These are phyloP conservation scores for Remersonia thermophila DNA, from an alignment of 2,329 filamentous ascomycete species.

Conservation along the genomic window DNA sequence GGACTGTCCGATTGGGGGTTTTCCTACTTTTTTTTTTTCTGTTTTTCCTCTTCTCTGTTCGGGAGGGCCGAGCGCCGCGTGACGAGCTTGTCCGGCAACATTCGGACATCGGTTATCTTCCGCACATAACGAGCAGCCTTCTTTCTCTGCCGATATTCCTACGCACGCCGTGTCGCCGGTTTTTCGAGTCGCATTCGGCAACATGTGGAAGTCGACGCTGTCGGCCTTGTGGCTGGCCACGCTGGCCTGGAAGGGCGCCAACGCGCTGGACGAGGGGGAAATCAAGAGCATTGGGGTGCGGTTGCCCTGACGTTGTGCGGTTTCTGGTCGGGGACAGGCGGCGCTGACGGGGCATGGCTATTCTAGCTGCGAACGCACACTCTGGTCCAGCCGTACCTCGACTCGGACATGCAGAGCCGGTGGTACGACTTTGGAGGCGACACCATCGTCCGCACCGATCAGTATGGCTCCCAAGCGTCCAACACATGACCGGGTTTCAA, in stretches of 20 bases:
- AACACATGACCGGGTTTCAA: too few relatives aligned
- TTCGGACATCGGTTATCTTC: too few relatives aligned
- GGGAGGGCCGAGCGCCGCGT: too few relatives aligned
- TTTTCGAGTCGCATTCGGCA: too few relatives aligned
- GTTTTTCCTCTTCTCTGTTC: constrained; percentile 2
- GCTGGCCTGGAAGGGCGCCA: constrained; percentile 34
- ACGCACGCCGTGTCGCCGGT: too few relatives aligned
- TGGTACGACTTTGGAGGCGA: constrained; percentile 99
- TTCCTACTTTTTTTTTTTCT: constrained; percentile 4
- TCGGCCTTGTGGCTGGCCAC: constrained; percentile 37
- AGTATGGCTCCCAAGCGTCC: too few relatives aligned
- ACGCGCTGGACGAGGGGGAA: constrained; percentile 35
- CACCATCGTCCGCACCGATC: constrained; percentile 65
- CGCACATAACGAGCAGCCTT: too few relatives aligned
- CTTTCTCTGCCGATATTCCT: too few relatives aligned
- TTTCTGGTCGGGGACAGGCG: neutral
- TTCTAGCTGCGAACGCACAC: constrained; percentile 74
- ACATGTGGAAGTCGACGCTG: constrained; percentile 30
- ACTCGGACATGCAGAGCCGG: constrained; percentile 94
- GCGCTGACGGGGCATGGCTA: constrained; percentile 7
- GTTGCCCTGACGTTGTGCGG: constrained; percentile 1
- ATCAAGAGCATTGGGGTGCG: constrained; percentile 41
- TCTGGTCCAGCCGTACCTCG: constrained; percentile 78
- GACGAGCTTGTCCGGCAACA: neutral
- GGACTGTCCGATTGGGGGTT: neutral